These are phyloP conservation scores for Clohesyomyces aquaticus DNA, from an alignment of 495 filamentous ascomycete species.

Conservation along the genomic window DNA sequence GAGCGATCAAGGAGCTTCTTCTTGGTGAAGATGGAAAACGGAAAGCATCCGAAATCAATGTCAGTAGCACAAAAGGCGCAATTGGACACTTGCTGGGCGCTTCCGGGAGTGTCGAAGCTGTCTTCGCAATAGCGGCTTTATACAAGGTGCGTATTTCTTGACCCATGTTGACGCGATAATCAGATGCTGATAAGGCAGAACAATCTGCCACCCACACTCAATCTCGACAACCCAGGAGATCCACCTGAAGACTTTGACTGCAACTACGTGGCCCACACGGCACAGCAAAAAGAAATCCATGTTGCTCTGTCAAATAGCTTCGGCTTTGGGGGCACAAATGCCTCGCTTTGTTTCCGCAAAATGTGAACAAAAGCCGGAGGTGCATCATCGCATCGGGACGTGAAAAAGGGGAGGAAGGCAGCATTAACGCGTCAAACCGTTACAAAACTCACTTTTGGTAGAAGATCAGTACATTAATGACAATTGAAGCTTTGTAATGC, in stretches of 20 bases:
- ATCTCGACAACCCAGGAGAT: constrained; percentile 66
- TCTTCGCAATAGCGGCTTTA: constrained; percentile 81
- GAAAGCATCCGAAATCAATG: constrained; percentile 68
- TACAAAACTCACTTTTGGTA: too few relatives aligned
- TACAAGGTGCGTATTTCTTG: constrained; percentile 56
- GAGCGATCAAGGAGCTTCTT: constrained; percentile 78
- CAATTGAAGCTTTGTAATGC: constrained; percentile 26
- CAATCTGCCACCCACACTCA: constrained; percentile 83
- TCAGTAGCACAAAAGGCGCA: constrained; percentile 93
- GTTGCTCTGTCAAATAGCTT: constrained; percentile 93
- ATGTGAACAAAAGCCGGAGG: too few relatives aligned
- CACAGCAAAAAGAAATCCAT: constrained; percentile 71
- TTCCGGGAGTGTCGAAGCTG: constrained; percentile 83
- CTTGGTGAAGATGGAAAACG: constrained; percentile 69
- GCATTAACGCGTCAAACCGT: too few relatives aligned
- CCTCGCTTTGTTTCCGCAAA: constrained; percentile 78
- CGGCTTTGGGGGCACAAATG: constrained; percentile 97
- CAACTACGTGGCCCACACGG: constrained; percentile 77
- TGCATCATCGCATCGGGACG: too few relatives aligned
- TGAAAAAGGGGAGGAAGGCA: too few relatives aligned
- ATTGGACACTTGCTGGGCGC: constrained; percentile 91
- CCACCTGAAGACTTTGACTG: constrained; percentile 68
- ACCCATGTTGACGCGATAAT: background rate
- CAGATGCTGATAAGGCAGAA: constrained; percentile 56
- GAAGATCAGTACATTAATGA: background rate